A percentile compares a stretch with the other conserved stretches of the same genome.
Evolutionary conservation across 768 basidiomycete genomes (phyloP).

Genomic region (Lactifluus hygrophoroides): DNA sequence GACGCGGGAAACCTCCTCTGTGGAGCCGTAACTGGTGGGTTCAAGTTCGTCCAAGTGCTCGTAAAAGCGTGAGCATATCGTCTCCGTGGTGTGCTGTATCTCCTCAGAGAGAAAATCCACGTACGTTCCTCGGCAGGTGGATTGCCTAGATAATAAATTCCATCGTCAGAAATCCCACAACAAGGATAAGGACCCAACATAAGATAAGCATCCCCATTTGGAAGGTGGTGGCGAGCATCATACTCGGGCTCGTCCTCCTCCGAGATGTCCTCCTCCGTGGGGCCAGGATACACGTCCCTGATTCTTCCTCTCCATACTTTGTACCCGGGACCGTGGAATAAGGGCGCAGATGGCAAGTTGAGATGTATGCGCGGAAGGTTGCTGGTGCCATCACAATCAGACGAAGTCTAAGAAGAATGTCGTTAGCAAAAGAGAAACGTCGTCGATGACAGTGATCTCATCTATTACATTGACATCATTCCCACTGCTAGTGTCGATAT

Average conservation of each 20-base stretch:
- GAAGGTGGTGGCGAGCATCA: constrained; percentile 23
- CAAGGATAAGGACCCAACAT: background rate
- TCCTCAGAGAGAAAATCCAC: constrained; percentile 42
- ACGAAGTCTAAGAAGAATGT: constrained; percentile 31
- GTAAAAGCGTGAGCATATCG: no score
- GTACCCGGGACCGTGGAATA: constrained; percentile 36
- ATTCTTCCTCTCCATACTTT: constrained; percentile 56
- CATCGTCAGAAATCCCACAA: background rate
- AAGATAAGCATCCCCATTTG: constrained; percentile 32
- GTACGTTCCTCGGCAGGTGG: constrained; percentile 56
- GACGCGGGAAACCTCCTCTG: constrained; percentile 47
- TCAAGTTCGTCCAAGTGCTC: no score
- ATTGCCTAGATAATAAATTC: constrained; percentile 35
- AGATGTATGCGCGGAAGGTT: constrained; percentile 37
- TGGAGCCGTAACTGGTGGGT: constrained; percentile 50
- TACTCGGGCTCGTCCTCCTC: constrained; percentile 32
- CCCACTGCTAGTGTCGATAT: constrained; percentile 9
- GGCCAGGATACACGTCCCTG: constrained; percentile 43
- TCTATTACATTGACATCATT: background rate
- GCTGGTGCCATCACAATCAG: constrained; percentile 55
- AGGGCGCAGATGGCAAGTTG: constrained; percentile 34
- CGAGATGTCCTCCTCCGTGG: constrained; percentile 19
- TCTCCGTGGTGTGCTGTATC: constrained; percentile 20
- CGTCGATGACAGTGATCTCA: background rate
- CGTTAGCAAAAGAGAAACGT: background rate